Percentiles rank a stretch among this genome's conserved stretches.
These are phyloP conservation scores for Steccherinum ochraceum DNA, from an alignment of 768 basidiomycete genomes.

Conservation along the genomic window DNA sequence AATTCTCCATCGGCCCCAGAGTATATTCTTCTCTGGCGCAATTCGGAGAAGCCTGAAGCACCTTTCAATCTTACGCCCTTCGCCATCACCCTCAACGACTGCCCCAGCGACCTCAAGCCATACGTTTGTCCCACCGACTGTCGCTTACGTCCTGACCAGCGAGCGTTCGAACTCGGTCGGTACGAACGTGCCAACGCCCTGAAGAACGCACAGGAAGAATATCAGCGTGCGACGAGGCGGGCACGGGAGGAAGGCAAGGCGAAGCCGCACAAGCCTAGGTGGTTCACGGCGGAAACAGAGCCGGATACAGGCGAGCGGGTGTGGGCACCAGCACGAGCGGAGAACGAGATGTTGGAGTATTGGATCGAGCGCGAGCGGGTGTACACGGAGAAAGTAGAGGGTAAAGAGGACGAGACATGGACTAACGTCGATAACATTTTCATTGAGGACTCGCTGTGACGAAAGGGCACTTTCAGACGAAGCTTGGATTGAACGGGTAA, in stretches of 20 bases:
- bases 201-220: constrained; percentile 79
- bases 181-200: constrained; percentile 80
- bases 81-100: constrained; percentile 88
- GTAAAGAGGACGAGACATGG: constrained; percentile 41
- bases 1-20: constrained; percentile 40
- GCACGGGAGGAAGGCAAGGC: constrained; percentile 69
- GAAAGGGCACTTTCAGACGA: background rate
- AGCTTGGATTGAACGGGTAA: background rate
- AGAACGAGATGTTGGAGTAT: constrained; percentile 55
- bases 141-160: constrained; percentile 85
- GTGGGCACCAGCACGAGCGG: constrained; percentile 64
- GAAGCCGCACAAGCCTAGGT: constrained; percentile 73
- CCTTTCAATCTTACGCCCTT: constrained; percentile 97
- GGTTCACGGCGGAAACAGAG: constrained; percentile 82
- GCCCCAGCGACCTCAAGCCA: constrained; percentile 62
- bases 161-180: constrained; percentile 86
- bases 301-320: constrained; percentile 86
- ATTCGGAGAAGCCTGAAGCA: constrained; percentile 73
- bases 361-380: constrained; percentile 74
- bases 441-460: constrained; percentile 47
- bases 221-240: constrained; percentile 63
- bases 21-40: constrained; percentile 87
- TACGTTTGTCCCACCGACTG: constrained; percentile 89
- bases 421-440: constrained; percentile 77
- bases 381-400: constrained; percentile 35